A percentile compares a stretch with the other conserved stretches of the same genome.
These are phyloP conservation scores for Paulownia fortunei DNA, from an alignment of 257 asterid genomes.

Conservation along the genomic window DNA sequence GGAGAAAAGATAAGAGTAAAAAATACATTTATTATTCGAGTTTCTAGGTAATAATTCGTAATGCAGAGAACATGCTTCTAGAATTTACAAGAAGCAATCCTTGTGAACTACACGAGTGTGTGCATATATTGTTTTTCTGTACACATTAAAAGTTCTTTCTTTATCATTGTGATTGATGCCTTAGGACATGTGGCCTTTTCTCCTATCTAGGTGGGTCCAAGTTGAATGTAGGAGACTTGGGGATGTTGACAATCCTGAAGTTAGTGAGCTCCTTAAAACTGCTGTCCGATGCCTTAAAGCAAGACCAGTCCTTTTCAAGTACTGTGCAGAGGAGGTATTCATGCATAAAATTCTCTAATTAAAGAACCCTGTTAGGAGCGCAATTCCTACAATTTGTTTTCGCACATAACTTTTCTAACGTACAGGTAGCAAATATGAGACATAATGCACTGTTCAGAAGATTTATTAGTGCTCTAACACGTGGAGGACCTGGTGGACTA, in stretches of 20 bases:
- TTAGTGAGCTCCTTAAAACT: constrained; percentile 82
- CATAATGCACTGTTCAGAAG: constrained; percentile 97
- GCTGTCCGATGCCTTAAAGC: constrained; percentile 95
- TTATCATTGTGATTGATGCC: constrained; percentile 16
- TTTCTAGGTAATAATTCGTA: background rate
- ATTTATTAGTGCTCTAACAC: constrained; percentile 98
- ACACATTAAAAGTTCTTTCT: background rate
- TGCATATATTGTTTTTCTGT: background rate
- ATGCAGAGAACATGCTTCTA: constrained; percentile 7
- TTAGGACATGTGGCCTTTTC: constrained; percentile 23
- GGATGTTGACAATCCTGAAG: constrained; percentile 95
- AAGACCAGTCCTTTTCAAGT: constrained; percentile 95
- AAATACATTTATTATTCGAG: background rate
- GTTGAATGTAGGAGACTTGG: constrained; percentile 94
- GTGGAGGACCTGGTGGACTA: constrained; percentile 98
- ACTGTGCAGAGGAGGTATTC: constrained; percentile 96
- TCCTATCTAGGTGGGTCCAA: constrained; percentile 89
- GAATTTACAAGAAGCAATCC: background rate
- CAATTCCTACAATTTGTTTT: constrained; percentile 30
- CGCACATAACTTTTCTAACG: constrained; percentile 15
- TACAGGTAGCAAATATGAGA: constrained; percentile 97
- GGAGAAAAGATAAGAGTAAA: background rate
- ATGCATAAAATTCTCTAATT: constrained; percentile 29
- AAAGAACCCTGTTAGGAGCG: background rate
- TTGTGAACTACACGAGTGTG: background rate